These are phyloP conservation scores for Mycena citricolor DNA, from an alignment of 1,284 basidiomycete species.

Conservation along the genomic window DNA sequence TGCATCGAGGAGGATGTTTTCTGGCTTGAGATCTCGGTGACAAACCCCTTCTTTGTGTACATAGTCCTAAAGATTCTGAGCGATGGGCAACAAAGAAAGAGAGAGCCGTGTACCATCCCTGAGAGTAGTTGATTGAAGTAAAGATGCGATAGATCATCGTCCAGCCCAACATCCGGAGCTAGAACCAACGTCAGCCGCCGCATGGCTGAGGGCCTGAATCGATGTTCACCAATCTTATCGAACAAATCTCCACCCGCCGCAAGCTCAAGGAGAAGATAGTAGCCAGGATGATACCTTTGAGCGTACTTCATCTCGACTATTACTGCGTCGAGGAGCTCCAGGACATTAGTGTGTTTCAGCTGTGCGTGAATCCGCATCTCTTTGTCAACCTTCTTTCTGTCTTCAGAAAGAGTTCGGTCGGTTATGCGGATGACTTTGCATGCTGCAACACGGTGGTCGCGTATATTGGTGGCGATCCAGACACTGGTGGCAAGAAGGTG, in stretches of 20 bases:
- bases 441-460: constrained; percentile 70
- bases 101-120: constrained; percentile 58
- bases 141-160: constrained; percentile 86
- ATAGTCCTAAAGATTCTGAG: constrained; percentile 54
- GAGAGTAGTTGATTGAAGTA: constrained; percentile 90
- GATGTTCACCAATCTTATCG: constrained; percentile 93
- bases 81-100: constrained; percentile 1
- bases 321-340: constrained; percentile 82
- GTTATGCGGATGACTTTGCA: constrained; percentile 81
- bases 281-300: constrained; percentile 65
- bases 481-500: constrained; percentile 51
- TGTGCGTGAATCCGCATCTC: constrained; percentile 90
- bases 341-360: constrained; percentile 80
- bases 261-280: constrained; percentile 92
- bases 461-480: constrained; percentile 74
- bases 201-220: too few relatives aligned
- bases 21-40: constrained; percentile 96
- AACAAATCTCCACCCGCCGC: constrained; percentile 95
- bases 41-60: constrained; percentile 91
- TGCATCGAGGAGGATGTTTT: constrained; percentile 85
- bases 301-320: constrained; percentile 70
- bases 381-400: constrained; percentile 84
- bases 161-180: constrained; percentile 88
- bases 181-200: too few relatives aligned
- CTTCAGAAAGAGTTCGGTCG: constrained; percentile 54